phyloP scores from a whole-genome alignment of 2,329 filamentous ascomycete genomes.

The Truncatella angustata region DNA sequence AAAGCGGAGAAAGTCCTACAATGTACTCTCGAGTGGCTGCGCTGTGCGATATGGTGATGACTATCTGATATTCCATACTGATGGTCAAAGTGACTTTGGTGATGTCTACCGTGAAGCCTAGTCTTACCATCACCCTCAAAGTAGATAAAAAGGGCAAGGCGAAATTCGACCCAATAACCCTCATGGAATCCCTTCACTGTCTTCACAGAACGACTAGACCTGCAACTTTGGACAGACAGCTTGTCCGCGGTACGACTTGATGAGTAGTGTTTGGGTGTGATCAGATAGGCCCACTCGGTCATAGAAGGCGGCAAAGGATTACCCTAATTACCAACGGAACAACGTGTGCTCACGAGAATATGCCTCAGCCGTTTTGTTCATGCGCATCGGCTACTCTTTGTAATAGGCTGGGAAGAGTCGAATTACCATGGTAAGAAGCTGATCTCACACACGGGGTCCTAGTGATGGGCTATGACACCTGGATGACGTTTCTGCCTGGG shows the following conservation, averaged over 20 bases:
- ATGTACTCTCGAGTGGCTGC: no score
- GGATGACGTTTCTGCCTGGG: not conserved
- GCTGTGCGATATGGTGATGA: no score
- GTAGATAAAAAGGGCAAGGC: no score
- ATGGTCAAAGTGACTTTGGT: no score
- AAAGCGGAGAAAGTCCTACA: no score
- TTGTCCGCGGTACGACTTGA: slow-evolving; percentile 4
- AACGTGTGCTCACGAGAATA: no score
- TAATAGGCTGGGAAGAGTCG: not conserved
- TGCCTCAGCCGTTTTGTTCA: slow-evolving; percentile 1
- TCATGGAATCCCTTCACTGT: not conserved
- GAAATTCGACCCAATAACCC: no score
- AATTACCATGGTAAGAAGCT: not conserved
- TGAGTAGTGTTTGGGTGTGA: slow-evolving; percentile 4
- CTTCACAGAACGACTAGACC: not conserved
- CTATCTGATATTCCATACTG: no score
- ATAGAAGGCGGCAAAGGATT: not conserved
- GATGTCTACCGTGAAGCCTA: no score
- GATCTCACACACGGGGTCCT: not conserved
- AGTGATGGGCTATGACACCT: not conserved
- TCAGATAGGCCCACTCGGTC: not conserved
- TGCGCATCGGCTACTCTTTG: not conserved
- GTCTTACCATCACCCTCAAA: no score
- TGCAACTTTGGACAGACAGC: slow-evolving; percentile 1
- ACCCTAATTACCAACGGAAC: not conserved